Conservation (phyloP, 2,329 filamentous ascomycete species). For the Phialemoniopsis sp. region DNA sequence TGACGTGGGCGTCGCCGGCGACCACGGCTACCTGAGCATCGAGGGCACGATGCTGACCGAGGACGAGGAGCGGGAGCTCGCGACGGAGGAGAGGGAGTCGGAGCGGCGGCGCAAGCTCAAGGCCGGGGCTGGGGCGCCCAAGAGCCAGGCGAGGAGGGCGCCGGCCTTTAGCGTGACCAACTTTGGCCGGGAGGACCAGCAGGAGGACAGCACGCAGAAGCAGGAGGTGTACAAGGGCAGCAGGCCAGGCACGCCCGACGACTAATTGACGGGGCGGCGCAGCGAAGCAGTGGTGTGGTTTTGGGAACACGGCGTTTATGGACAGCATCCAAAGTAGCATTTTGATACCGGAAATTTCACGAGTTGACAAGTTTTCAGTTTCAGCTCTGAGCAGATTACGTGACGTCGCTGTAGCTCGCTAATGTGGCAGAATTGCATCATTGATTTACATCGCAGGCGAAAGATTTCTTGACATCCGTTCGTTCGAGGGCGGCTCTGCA, state of each 20-base stretch:
- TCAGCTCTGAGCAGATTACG: too few relatives aligned
- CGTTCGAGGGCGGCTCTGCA: too few relatives aligned
- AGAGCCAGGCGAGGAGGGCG: slow-evolving; percentile 26
- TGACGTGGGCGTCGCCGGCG: slow-evolving; percentile 71
- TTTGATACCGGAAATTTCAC: too few relatives aligned
- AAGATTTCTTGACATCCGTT: too few relatives aligned
- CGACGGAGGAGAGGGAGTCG: slow-evolving; percentile 45
- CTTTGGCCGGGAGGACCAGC: slow-evolving; percentile 41
- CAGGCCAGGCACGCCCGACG: slow-evolving; percentile 21
- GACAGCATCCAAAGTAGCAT: too few relatives aligned
- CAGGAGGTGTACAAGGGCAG: slow-evolving; percentile 27
- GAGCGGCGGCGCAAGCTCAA: slow-evolving; percentile 29
- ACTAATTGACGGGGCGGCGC: too few relatives aligned
- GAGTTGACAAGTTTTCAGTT: too few relatives aligned
- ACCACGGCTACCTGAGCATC: slow-evolving; percentile 77
- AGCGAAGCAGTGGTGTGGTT: too few relatives aligned
- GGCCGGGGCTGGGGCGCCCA: slow-evolving; percentile 25
- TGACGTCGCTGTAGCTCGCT: too few relatives aligned
- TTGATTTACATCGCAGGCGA: too few relatives aligned
- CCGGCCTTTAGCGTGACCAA: slow-evolving; percentile 56
- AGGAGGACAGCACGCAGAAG: slow-evolving; percentile 31
- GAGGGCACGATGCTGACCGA: slow-evolving; percentile 80
- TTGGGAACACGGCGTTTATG: too few relatives aligned
- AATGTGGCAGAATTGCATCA: too few relatives aligned
- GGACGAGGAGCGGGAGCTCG: slow-evolving; percentile 59